These are phyloP conservation scores for Eutypa lata DNA, from an alignment of 2,329 filamentous ascomycete genomes.

Conservation along the genomic window DNA sequence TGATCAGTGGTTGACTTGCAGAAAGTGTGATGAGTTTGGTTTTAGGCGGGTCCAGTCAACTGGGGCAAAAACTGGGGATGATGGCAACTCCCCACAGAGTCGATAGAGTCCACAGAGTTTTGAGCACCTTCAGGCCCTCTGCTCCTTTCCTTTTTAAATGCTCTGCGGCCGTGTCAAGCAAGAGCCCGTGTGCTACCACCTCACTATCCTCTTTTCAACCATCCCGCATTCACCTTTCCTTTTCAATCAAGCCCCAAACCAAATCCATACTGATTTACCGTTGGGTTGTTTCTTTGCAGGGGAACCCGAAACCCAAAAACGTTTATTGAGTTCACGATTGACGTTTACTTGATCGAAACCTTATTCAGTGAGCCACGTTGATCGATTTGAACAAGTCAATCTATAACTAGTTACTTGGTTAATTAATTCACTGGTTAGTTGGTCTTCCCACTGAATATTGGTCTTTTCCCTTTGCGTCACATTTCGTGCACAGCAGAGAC, in stretches of 20 bases:
- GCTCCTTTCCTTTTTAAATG: constrained; percentile 32
- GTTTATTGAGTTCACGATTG: constrained; percentile 13
- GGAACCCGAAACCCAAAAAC: constrained; percentile 33
- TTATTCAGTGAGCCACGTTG: not conserved
- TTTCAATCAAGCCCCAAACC: constrained; percentile 39
- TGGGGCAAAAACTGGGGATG: not conserved
- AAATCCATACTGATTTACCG: constrained; percentile 34
- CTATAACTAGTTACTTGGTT: not conserved
- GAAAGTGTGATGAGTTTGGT: not conserved
- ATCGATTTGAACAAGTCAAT: too few species aligned
- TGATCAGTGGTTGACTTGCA: not conserved
- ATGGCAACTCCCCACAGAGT: not conserved
- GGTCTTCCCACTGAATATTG: too few species aligned
- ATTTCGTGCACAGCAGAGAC: not conserved
- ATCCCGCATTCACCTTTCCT: constrained; percentile 47
- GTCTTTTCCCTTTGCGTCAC: not conserved
- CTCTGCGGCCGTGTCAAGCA: constrained; percentile 37
- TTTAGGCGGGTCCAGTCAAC: not conserved
- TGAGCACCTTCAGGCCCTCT: not conserved
- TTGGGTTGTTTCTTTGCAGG: constrained; percentile 39
- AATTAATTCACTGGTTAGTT: not conserved
- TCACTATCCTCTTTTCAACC: constrained; percentile 50
- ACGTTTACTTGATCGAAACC: not conserved
- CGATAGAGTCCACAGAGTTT: not conserved
- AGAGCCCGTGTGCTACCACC: constrained; percentile 45